Evolutionary conservation across 2,329 filamentous ascomycete genomes (phyloP).

Genomic region (Hymenoscyphus linearis): DNA sequence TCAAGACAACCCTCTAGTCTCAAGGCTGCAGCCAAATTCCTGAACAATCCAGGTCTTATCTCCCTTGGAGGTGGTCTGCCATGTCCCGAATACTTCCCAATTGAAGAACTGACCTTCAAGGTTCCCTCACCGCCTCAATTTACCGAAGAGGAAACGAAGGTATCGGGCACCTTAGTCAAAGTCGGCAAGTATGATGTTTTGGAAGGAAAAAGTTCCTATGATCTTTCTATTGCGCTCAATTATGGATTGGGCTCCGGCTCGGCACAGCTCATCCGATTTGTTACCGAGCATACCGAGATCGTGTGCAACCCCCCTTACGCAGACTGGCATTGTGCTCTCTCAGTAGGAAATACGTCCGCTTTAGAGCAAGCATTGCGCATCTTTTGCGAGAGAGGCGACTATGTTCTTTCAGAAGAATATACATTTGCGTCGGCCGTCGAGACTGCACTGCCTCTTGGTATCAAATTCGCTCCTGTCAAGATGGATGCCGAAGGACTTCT

Average conservation of each 20-base stretch:
- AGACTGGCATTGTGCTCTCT: slow-evolving; percentile 84
- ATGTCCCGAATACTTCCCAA: slow-evolving; percentile 86
- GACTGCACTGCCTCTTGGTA: slow-evolving; percentile 56
- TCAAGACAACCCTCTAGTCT: slow-evolving; percentile 62
- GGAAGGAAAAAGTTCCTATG: slow-evolving; percentile 51
- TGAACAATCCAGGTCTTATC: slow-evolving; percentile 77
- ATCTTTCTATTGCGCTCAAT: slow-evolving; percentile 85
- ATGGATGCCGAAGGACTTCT: slow-evolving; percentile 64
- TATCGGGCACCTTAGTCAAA: slow-evolving; percentile 53
- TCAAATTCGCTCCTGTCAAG: slow-evolving; percentile 53
- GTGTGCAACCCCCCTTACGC: slow-evolving; percentile 80
- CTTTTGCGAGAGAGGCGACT: slow-evolving; percentile 71
- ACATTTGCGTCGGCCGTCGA: slow-evolving; percentile 74
- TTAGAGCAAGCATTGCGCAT: slow-evolving; percentile 81
- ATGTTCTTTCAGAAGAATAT: slow-evolving; percentile 82
- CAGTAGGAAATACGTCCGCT: slow-evolving; percentile 78
- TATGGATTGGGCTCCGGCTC: slow-evolving; percentile 85
- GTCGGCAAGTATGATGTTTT: slow-evolving; percentile 81
- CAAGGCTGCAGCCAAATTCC: slow-evolving; percentile 73
- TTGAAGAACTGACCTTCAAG: slow-evolving; percentile 70
- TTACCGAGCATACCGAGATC: slow-evolving; percentile 94
- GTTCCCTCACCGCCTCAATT: slow-evolving; percentile 67
- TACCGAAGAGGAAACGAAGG: slow-evolving; percentile 60
- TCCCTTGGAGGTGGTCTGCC: slow-evolving; percentile 90
- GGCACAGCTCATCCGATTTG: slow-evolving; percentile 80